Base-by-base conservation (phyloP, 2,329 filamentous ascomycete genomes). In the Tetracladium maxilliforme region DNA sequence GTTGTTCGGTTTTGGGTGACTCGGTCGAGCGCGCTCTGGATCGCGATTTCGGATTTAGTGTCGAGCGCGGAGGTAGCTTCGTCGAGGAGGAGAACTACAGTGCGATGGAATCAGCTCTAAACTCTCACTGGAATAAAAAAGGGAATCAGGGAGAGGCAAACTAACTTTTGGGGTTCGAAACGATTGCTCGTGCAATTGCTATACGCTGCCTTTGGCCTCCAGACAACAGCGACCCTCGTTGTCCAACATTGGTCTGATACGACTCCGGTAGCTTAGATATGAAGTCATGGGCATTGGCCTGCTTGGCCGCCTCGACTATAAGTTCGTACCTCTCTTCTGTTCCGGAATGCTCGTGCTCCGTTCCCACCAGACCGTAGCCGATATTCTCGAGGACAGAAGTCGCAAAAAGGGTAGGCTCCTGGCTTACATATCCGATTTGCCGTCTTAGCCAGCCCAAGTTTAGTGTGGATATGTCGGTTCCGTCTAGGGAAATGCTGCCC, bases 191-290 rank as follows among this genome's bases (percentile, higher is more conserved):
- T 4, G 90, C 87, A 44, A 95, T 94, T 24, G 76, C 87, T 17
- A 95, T 75, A 31, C 90, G 79, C 51, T 95, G 87, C 46, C 93
- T 93, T 51, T 95, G 90, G 0, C 87, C 90, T 28, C 90, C 87
- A 3, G 77, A 86, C 10, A 93, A 56, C 45, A 94, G 68, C 10
- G 71, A 66, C 22, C 87, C 90, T 54, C 93, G 92, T 47, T 67
- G 80, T 15, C 90, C 87, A 16, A 92, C 84, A 3, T 86, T 45
- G 0, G 86, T 93, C 2, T 58, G 50, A 28, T 79, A 70, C 1
- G 69, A 70, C 29, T 76, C 50, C 3, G 68, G 65, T 0, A 73
- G 51, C 2, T 58, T 60, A 1, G 51, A 43, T 16, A 73, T 54
- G 29, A 72, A 72, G 10, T 65, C 58, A 37, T 61, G 58, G 3